Base-by-base conservation (phyloP, 768 basidiomycete genomes). In the Gymnopilus junonius region DNA sequence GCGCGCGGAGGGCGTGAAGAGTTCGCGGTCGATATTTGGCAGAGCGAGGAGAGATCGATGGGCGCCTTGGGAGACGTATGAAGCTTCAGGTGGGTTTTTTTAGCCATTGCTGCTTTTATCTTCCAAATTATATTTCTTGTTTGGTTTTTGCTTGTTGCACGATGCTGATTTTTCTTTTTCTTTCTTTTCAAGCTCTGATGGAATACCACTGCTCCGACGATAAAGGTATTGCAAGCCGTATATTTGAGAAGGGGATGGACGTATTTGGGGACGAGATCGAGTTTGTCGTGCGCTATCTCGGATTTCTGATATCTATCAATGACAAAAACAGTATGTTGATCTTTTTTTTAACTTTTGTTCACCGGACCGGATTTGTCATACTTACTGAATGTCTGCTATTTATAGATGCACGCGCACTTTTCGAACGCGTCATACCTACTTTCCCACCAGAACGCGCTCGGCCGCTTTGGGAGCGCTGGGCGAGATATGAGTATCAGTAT, bases 391-490 rank as follows among this genome's bases (percentile, higher is more conserved):
- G 23, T 39, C 37, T 31, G 15, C 20, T 51, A 39, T 55, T 55
- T 53, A 7, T 63, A 99, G 97, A 99, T 78, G 97, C 97, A 1
- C 88, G 97, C 59, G 97, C 97, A 0, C 79, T 99, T 27, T 99
- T 99, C 72, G 97, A 99, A 73, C 87, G 93, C 27, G 89, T 93
- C 7, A 91, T 97, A 25, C 75, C 83, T 15, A 90, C 85, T 4
- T 94, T 97, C 74, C 76, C 90, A 11, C 79, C 92, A 8, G 92
- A 93, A 46, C 86, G 87, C 42, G 93, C 94, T 15, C 83, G 92
- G 35, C 89, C 92, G 0, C 82, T 99, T 17, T 99, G 96, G 96
- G 95, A 97, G 71, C 87, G 93, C 45, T 99, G 96, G 97, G 90
- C 95, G 4, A 84, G 91, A 59, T 97, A 97, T 77, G 94, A 97